Evolutionary conservation across 1,284 basidiomycete species (phyloP).

Genomic region (Ustilago hordei): DNA sequence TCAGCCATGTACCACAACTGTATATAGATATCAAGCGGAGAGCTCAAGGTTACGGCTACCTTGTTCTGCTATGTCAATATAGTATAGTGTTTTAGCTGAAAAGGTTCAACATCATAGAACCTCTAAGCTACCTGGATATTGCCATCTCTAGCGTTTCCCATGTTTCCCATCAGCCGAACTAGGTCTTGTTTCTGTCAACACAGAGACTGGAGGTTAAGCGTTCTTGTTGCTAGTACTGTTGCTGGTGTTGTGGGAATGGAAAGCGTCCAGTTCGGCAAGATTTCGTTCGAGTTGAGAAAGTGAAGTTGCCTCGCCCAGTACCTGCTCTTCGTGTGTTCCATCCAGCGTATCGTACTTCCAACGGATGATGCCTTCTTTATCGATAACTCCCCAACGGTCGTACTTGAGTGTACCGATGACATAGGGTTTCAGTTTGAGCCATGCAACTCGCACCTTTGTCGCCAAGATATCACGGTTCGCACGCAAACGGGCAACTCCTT

Average conservation of each 20-base stretch:
- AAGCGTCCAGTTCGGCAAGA: conserved; percentile 52
- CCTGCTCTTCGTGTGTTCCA: conserved; percentile 52
- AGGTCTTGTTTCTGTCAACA: neutral
- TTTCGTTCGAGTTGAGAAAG: conserved; percentile 50
- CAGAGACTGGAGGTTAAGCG: neutral
- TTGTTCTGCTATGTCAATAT: no score
- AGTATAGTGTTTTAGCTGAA: no score
- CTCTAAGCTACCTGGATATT: conserved; percentile 27
- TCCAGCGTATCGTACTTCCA: conserved; percentile 58
- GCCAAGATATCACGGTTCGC: conserved; percentile 62
- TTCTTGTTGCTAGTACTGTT: neutral
- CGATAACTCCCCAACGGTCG: conserved; percentile 50
- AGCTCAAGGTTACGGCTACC: no score
- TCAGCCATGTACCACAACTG: no score
- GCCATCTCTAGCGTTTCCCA: conserved; percentile 29
- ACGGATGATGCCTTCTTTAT: conserved; percentile 48
- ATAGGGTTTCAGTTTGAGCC: conserved; percentile 60
- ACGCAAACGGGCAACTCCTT: conserved; percentile 42
- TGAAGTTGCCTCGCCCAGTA: conserved; percentile 56
- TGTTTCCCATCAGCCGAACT: conserved; percentile 21
- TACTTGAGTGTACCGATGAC: conserved; percentile 57
- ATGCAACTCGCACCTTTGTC: conserved; percentile 62
- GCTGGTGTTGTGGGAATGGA: neutral
- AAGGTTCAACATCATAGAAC: no score
- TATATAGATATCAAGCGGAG: no score